phyloP scores from a whole-genome alignment of 208 protist genomes.

The Phytomonas francai region DNA sequence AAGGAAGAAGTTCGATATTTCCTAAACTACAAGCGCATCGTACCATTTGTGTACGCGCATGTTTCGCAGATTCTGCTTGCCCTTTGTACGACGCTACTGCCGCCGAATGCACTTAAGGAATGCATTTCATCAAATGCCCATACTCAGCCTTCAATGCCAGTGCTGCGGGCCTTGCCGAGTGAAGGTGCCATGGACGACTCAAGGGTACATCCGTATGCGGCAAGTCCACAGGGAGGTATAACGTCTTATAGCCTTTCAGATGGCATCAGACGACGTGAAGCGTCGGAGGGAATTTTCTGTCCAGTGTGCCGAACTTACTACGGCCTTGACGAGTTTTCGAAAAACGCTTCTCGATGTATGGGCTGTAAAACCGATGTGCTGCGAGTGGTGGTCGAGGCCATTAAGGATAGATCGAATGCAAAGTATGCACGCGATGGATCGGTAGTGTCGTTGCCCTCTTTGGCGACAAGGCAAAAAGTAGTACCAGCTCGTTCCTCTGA shows the following conservation, averaged over 20 bases:
- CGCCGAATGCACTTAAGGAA: not conserved
- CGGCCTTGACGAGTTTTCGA: conserved; percentile 41
- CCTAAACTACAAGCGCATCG: conserved; percentile 67
- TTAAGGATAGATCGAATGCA: conserved; percentile 17
- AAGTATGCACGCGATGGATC: not conserved
- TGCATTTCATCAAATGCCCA: not conserved
- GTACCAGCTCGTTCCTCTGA: not conserved
- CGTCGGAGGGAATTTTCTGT: conserved; percentile 51
- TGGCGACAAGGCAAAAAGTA: not conserved
- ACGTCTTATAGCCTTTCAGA: conserved; percentile 25
- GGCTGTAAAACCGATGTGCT: conserved; percentile 53
- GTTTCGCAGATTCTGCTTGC: conserved; percentile 56
- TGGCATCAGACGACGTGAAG: conserved; percentile 21
- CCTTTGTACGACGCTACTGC: conserved; percentile 35
- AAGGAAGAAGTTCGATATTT: conserved; percentile 33
- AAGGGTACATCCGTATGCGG: not conserved
- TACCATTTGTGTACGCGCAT: conserved; percentile 74
- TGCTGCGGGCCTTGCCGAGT: not conserved
- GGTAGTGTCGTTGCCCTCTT: not conserved
- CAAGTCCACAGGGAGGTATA: not conserved
- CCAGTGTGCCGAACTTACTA: conserved; percentile 58
- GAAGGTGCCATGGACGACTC: not conserved
- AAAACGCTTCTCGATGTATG: conserved; percentile 42
- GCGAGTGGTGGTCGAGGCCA: conserved; percentile 14
- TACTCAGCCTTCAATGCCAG: not conserved